Percentiles rank a stretch among this genome's conserved stretches.
Evolutionary conservation across 192 early-diverging fungal species (phyloP).

Genomic region (Chytriomyces sp.): DNA sequence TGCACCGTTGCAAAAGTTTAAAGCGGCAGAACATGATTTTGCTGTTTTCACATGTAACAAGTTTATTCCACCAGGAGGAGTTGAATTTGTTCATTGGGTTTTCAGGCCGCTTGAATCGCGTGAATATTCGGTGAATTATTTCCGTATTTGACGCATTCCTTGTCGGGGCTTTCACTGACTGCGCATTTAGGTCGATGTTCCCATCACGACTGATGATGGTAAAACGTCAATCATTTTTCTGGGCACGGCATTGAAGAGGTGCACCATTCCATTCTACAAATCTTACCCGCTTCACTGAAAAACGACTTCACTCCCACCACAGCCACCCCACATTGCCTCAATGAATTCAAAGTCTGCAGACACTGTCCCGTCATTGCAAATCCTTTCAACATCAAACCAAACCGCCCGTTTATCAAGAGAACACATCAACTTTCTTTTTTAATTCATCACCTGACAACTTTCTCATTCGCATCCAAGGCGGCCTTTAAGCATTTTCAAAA

Average conservation of each 20-base stretch:
- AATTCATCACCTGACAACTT: too few relatives aligned
- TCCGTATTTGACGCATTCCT: background rate
- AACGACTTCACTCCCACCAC: background rate
- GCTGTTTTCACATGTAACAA: slow-evolving; percentile 49
- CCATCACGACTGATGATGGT: slow-evolving; percentile 52
- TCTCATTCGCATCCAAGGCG: too few relatives aligned
- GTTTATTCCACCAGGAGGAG: slow-evolving; percentile 44
- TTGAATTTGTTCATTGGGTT: slow-evolving; percentile 54
- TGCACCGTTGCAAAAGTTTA: slow-evolving; percentile 43
- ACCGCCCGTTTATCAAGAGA: slow-evolving; percentile 48
- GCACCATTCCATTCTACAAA: slow-evolving; percentile 3
- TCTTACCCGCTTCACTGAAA: background rate
- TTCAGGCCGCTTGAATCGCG: slow-evolving; percentile 57
- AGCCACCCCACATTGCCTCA: slow-evolving; percentile 20
- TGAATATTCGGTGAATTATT: slow-evolving; percentile 47
- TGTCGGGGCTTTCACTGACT: slow-evolving; percentile 21
- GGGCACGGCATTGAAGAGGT: slow-evolving; percentile 46
- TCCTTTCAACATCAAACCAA: slow-evolving; percentile 45
- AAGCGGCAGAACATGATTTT: slow-evolving; percentile 47
- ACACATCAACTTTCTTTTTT: slow-evolving; percentile 58
- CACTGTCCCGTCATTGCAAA: slow-evolving; percentile 48
- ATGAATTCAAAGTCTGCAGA: slow-evolving; percentile 34
- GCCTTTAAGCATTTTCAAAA: slow-evolving; percentile 36
- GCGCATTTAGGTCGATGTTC: slow-evolving; percentile 45
- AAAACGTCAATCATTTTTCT: slow-evolving; percentile 53